Evolutionary conservation across 129 eudicot species (phyloP).

Genomic region (Saposhnikovia divaricata): DNA sequence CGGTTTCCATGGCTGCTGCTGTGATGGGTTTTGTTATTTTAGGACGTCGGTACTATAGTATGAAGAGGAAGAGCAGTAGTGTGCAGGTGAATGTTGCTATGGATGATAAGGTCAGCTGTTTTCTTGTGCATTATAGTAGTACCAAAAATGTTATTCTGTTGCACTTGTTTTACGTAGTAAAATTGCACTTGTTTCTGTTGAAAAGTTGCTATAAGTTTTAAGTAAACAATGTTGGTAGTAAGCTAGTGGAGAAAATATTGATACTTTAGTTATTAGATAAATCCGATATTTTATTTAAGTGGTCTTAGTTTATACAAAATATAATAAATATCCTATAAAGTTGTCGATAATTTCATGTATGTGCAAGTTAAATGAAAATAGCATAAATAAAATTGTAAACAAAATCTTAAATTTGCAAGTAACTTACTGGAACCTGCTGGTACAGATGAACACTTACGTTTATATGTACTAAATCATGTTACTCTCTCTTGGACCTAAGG

Average conservation of each 20-base stretch:
- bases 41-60: constrained; percentile 59
- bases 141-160: neutral
- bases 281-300: neutral
- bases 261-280: neutral
- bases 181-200: neutral
- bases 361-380: neutral
- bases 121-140: neutral
- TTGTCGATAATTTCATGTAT: neutral
- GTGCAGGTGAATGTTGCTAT: constrained; percentile 57
- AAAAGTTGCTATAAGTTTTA: neutral
- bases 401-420: neutral
- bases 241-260: neutral
- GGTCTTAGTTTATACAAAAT: neutral
- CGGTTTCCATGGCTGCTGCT: constrained; percentile 80
- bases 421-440: neutral
- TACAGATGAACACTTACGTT: neutral
- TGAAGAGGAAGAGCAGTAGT: constrained; percentile 61
- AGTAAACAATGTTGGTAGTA: neutral
- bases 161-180: too few relatives aligned
- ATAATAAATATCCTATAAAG: neutral
- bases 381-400: neutral
- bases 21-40: constrained; percentile 68
- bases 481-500: neutral
- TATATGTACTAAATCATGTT: neutral
- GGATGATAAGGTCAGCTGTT: constrained; percentile 77